Evolutionary conservation across 805 yeast species (phyloP).

Genomic region (Hanseniaspora singularis): DNA sequence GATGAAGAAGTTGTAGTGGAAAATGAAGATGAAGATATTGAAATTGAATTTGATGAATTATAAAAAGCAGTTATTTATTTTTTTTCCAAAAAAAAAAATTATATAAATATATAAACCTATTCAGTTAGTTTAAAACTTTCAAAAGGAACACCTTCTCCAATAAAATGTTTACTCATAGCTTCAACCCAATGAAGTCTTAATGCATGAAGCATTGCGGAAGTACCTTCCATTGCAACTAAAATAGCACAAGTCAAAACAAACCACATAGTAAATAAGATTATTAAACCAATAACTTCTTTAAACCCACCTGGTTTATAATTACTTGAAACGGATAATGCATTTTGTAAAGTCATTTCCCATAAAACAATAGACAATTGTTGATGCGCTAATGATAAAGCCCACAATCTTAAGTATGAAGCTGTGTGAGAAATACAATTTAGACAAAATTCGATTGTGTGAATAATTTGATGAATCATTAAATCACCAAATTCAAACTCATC

Average conservation of each 20-base stretch:
- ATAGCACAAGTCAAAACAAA: constrained; percentile 80
- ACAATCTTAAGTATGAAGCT: constrained; percentile 86
- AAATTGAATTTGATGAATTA: constrained; percentile 16
- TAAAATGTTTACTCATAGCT: constrained; percentile 94
- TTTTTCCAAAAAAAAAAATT: not conserved
- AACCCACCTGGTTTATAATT: constrained; percentile 36
- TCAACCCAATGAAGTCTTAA: constrained; percentile 98
- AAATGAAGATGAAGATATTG: not conserved
- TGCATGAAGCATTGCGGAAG: constrained; percentile 98
- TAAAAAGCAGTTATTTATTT: not conserved
- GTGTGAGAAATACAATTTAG: constrained; percentile 97
- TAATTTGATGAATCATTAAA: constrained; percentile 90
- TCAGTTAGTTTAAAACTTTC: constrained; percentile 67
- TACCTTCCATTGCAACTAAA: constrained; percentile 94
- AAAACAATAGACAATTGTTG: constrained; percentile 89
- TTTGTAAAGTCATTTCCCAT: constrained; percentile 88
- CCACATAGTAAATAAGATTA: constrained; percentile 87
- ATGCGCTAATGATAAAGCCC: constrained; percentile 97
- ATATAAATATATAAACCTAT: constrained; percentile 1
- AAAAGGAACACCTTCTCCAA: constrained; percentile 89
- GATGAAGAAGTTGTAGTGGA: not conserved
- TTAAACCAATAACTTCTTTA: constrained; percentile 61
- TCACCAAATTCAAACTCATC: constrained; percentile 74
- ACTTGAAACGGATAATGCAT: constrained; percentile 44
- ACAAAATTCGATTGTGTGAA: constrained; percentile 95